These are phyloP conservation scores for Sarocladiaceae sp. DNA, from an alignment of 2,329 filamentous ascomycete species.

Conservation along the genomic window DNA sequence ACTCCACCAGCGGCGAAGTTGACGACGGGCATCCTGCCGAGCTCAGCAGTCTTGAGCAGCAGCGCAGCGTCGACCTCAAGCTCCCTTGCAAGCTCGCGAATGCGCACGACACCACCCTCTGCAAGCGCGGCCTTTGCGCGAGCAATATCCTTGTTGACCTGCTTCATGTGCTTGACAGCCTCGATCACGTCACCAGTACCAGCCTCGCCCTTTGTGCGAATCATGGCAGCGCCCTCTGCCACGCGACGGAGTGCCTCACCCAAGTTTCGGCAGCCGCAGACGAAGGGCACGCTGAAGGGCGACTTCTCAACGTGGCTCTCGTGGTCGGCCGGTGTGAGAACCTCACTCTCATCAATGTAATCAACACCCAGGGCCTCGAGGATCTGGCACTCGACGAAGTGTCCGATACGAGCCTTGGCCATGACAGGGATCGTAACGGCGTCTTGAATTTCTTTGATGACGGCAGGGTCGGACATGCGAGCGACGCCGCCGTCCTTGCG, in stretches of 20 bases:
- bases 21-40: slow-evolving; percentile 85
- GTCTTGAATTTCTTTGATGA: slow-evolving; percentile 93
- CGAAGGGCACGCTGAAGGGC: slow-evolving; percentile 77
- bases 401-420: slow-evolving; percentile 96
- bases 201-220: slow-evolving; percentile 96
- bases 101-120: slow-evolving; percentile 42
- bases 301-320: slow-evolving; percentile 88
- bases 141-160: slow-evolving; percentile 76
- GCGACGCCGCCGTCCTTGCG: slow-evolving; percentile 86
- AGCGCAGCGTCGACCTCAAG: slow-evolving; percentile 72
- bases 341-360: slow-evolving; percentile 98
- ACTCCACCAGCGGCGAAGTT: slow-evolving; percentile 98
- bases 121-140: slow-evolving; percentile 69
- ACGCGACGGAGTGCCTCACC: slow-evolving; percentile 90
- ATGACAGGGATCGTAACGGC: slow-evolving; percentile 97
- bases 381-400: slow-evolving; percentile 98
- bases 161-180: slow-evolving; percentile 93
- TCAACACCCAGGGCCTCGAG: slow-evolving; percentile 91
- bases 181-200: slow-evolving; percentile 96
- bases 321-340: slow-evolving; percentile 89
- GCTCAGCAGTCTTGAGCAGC: slow-evolving; percentile 78
- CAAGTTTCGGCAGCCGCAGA: slow-evolving; percentile 91
- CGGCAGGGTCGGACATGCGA: slow-evolving; percentile 89
- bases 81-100: slow-evolving; percentile 71
- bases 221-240: slow-evolving; percentile 94